Evolutionary conservation across 2,329 filamentous ascomycete species (phyloP), one percentile per base, ranked within the genome.

Genomic region (Colletotrichum sp.): DNA sequence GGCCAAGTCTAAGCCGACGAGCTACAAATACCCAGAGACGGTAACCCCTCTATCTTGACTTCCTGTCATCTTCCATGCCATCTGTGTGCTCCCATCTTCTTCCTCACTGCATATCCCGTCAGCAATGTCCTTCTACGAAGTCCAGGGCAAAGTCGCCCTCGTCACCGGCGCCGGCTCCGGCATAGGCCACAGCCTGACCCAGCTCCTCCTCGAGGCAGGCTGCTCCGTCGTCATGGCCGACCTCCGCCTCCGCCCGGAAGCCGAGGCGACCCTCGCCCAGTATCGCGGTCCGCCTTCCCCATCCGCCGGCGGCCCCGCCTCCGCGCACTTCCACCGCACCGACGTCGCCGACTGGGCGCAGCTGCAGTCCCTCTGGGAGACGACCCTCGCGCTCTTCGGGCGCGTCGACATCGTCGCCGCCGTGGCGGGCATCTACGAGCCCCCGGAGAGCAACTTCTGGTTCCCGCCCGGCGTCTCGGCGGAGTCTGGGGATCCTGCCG

Each of bases 251-350:
- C 77, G 78, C 3, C 78, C 79, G 7, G 80, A 80, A 70, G 79
- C 81, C 21, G 74, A 80, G 55, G 68, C 21, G 2, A 77, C 79
- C 5, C 5, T 79, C 13, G 59, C 72, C 21, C 70, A 76, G 65
- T 72, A 75, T 34, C 72, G 75, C 18, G 65, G 71, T 21, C 70
- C 76, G 43, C n/a, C 43, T 2, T 21, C 43, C 10, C n/a, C 10
- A 0, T 6, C 59, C 71, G 3, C 26, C 28, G 7, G 32, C 18
- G 69, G 71, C 10, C 79, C 64, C 4, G 65, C 79, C 83, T 80
- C 82, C 9, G 86, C 83, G 6, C 21, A 69, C n/a, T 83, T 80
- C 68, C 77, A 80, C 67, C 79, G 81, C 72, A 79, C 79, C 9
- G 78, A 82, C 52, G 71, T 84, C 16, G 78, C 79, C 52, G 78